phyloP scores from a whole-genome alignment of 805 yeast genomes.

The Schwanniomyces polymorphus region DNA sequence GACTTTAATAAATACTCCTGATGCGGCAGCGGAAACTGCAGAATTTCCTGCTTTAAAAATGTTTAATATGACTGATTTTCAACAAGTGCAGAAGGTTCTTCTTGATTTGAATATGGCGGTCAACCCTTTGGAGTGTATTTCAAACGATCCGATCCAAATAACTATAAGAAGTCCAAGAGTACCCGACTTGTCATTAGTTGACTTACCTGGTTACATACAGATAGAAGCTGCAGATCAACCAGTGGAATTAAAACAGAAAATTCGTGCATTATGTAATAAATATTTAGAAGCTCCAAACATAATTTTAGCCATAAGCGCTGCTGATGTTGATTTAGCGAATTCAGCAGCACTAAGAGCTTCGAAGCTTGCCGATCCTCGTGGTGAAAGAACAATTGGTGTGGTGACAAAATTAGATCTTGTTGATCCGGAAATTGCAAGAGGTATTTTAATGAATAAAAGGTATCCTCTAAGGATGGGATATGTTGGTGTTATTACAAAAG shows the following conservation, averaged over 20 bases:
- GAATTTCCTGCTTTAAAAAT: constrained; percentile 90
- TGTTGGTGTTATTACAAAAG: constrained; percentile 93
- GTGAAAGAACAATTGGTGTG: constrained; percentile 95
- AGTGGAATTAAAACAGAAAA: constrained; percentile 71
- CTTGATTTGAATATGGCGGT: constrained; percentile 91
- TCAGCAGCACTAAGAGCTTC: constrained; percentile 93
- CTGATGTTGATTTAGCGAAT: constrained; percentile 97
- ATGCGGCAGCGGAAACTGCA: constrained; percentile 76
- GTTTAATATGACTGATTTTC: constrained; percentile 81
- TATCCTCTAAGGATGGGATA: constrained; percentile 96
- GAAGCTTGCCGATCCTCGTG: constrained; percentile 84
- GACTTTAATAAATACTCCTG: constrained; percentile 86
- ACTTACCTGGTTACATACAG: constrained; percentile 96
- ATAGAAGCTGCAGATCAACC: constrained; percentile 98
- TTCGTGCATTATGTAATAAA: constrained; percentile 76
- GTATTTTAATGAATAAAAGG: constrained; percentile 68
- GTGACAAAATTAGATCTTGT: constrained; percentile 92
- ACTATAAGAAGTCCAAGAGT: constrained; percentile 87
- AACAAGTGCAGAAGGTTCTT: constrained; percentile 83
- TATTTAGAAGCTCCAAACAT: constrained; percentile 91
- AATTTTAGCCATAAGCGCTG: constrained; percentile 93
- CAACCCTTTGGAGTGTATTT: constrained; percentile 79
- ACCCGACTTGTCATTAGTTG: constrained; percentile 89
- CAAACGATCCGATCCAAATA: constrained; percentile 91
- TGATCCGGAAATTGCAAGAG: constrained; percentile 68